Conservation (phyloP, 2,329 filamentous ascomycete genomes). For the Geosmithia flava region DNA sequence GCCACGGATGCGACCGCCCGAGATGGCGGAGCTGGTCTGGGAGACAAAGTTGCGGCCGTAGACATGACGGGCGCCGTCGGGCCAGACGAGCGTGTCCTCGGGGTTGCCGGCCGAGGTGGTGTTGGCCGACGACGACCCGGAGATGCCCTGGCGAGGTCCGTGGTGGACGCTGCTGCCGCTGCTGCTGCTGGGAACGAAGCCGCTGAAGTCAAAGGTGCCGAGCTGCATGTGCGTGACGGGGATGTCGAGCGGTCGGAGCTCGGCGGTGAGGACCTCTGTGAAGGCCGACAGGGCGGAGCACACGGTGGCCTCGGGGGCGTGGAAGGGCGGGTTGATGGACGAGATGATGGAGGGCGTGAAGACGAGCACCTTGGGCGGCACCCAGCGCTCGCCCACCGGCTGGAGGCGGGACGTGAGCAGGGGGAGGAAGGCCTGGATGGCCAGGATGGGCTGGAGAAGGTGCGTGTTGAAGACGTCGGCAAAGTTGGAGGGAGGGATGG, state of each 20-base stretch:
- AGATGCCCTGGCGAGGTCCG: conserved; percentile 13
- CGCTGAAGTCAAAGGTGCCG: conserved; percentile 76
- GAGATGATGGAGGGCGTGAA: conserved; percentile 72
- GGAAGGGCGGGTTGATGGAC: conserved; percentile 68
- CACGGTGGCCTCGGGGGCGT: conserved; percentile 77
- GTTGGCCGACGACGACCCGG: conserved; percentile 3
- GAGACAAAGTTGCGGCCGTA: conserved; percentile 51
- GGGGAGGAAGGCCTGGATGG: conserved; percentile 79
- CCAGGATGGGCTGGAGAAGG: conserved; percentile 78
- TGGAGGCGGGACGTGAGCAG: conserved; percentile 53
- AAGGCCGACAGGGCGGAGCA: conserved; percentile 80
- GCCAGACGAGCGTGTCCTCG: conserved; percentile 47
- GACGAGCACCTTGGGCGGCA: conserved; percentile 57
- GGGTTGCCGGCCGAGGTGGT: conserved; percentile 16
- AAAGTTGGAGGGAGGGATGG: conserved; percentile 71
- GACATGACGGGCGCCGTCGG: conserved; percentile 43
- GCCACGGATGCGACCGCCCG: conserved; percentile 43
- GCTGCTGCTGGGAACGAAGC: conserved; percentile 41
- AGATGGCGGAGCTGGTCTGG: conserved; percentile 41
- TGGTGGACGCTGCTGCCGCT: too few relatives aligned
- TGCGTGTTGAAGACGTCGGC: conserved; percentile 88
- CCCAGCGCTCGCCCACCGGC: conserved; percentile 34
- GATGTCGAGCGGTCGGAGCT: conserved; percentile 64
- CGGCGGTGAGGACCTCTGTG: conserved; percentile 65
- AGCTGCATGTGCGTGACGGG: conserved; percentile 80